Evolutionary conservation across 208 protist genomes (phyloP).

Genomic region (Tritrichomonas foetus): DNA sequence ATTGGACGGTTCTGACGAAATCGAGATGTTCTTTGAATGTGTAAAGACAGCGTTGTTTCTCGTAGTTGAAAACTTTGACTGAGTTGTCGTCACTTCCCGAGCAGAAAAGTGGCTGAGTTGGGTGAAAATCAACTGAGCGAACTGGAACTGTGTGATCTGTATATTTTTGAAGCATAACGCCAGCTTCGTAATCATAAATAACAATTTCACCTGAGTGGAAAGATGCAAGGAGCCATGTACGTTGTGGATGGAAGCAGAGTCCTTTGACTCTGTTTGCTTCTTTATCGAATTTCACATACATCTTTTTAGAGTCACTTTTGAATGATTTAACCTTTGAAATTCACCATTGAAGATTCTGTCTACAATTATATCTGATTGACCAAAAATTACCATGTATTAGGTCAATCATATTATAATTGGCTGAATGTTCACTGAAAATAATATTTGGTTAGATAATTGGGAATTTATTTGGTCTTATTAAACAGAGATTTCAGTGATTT

Average conservation of each 20-base stretch:
- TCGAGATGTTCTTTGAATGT: constrained; percentile 93
- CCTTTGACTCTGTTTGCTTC: constrained; percentile 93
- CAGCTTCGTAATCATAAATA: constrained; percentile 97
- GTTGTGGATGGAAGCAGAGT: constrained; percentile 89
- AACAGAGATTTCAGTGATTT: too few species aligned
- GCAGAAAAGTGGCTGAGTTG: constrained; percentile 92
- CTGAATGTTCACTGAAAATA: too few species aligned
- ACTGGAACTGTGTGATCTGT: constrained; percentile 69
- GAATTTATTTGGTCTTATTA: too few species aligned
- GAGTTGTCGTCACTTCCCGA: constrained; percentile 96
- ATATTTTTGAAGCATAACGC: constrained; percentile 44
- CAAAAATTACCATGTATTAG: too few species aligned
- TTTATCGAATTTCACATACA: constrained; percentile 94
- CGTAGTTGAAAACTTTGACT: constrained; percentile 98
- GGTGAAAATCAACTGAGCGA: constrained; percentile 94
- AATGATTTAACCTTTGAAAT: too few species aligned
- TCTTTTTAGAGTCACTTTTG: constrained; percentile 44
- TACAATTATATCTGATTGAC: too few species aligned
- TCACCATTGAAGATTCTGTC: too few species aligned
- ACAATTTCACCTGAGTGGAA: constrained; percentile 96
- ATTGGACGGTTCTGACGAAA: constrained; percentile 95
- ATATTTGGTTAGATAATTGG: too few species aligned
- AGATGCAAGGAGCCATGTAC: constrained; percentile 92
- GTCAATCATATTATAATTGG: too few species aligned
- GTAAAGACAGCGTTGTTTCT: constrained; percentile 90